Percentiles rank a stretch among this genome's conserved stretches.
Evolutionary conservation across 164 flowering plant genomes (phyloP).

Genomic region (Paratinospora sagittata): DNA sequence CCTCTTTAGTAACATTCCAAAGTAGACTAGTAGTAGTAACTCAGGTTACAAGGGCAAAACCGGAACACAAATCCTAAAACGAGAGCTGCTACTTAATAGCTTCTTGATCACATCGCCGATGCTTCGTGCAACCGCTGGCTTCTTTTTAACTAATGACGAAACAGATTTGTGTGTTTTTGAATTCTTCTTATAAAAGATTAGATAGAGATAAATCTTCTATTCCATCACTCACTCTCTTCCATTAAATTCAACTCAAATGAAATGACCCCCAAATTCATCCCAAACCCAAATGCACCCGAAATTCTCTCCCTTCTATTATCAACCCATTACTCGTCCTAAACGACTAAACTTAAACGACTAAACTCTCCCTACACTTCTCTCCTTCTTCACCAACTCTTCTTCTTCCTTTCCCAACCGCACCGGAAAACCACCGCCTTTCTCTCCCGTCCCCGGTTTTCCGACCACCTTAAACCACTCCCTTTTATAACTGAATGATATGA

Average conservation of each 20-base stretch:
- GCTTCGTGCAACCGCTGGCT: conserved; percentile 29
- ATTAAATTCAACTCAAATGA: conserved; percentile 25
- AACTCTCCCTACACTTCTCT: background rate
- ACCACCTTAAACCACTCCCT: too few relatives aligned
- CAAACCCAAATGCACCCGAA: conserved; percentile 27
- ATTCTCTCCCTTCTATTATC: conserved; percentile 12
- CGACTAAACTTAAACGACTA: too few relatives aligned
- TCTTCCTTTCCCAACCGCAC: conserved; percentile 4
- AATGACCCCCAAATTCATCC: too few relatives aligned
- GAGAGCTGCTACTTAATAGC: background rate
- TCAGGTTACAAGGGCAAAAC: background rate
- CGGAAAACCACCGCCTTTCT: background rate
- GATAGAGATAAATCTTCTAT: too few relatives aligned
- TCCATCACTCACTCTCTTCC: too few relatives aligned
- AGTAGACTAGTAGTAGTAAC: too few relatives aligned
- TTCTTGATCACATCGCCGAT: conserved; percentile 27
- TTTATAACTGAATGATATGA: conserved; percentile 14
- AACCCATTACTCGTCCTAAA: background rate
- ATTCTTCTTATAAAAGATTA: too few relatives aligned
- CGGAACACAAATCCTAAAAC: background rate
- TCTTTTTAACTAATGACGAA: background rate
- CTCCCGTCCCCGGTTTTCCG: background rate
- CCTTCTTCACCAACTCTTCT: conserved; percentile 1
- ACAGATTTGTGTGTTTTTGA: too few relatives aligned
- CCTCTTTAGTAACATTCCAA: too few relatives aligned